Conservation (phyloP, 345 rosid genomes). For the Salix udensis region DNA sequence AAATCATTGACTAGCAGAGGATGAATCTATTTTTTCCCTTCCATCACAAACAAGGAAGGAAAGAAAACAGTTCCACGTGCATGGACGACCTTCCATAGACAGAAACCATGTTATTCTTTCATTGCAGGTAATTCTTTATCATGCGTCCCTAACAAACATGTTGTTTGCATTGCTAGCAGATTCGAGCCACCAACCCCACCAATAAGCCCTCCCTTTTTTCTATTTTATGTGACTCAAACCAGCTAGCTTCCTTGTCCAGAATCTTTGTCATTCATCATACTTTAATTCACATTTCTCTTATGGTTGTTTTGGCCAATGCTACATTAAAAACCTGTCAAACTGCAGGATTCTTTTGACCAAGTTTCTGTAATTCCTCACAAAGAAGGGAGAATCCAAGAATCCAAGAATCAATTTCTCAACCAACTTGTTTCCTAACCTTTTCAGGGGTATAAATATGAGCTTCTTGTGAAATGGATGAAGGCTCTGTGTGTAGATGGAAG, state of each 20-base stretch:
- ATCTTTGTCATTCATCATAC: background rate
- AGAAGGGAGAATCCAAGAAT: background rate
- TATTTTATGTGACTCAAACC: background rate
- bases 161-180: background rate
- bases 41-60: too few relatives aligned
- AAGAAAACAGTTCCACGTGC: conserved; percentile 7
- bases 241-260: background rate
- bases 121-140: background rate
- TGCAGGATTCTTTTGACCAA: too few relatives aligned
- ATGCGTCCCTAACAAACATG: background rate
- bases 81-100: conserved; percentile 3
- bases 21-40: too few relatives aligned
- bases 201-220: background rate
- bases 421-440: background rate
- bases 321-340: too few relatives aligned
- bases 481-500: background rate
- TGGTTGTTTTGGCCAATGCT: background rate
- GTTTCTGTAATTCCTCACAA: background rate
- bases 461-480: background rate
- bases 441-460: background rate
- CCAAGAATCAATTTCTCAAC: background rate
- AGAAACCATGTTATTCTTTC: conserved; percentile 2
- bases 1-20: background rate
- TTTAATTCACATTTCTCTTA: background rate
- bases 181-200: conserved; percentile 1